Base-by-base conservation (phyloP, 495 filamentous ascomycete genomes). In the Lasiosphaeria hispida region DNA sequence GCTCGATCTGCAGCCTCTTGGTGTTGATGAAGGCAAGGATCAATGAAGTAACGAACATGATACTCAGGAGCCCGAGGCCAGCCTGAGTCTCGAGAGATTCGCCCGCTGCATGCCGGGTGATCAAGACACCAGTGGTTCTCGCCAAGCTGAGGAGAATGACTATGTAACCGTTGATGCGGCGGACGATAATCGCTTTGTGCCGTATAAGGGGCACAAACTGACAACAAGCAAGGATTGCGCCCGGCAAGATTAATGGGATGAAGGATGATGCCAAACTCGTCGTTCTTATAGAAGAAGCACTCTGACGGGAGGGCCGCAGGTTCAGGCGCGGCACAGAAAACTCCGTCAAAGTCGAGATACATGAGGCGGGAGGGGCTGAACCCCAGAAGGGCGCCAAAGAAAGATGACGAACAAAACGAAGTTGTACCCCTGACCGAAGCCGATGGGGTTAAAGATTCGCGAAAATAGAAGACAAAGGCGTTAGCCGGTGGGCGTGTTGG, bases 141-240 rank as follows among this genome's bases (percentile, higher is more conserved):
- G 78, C 17, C 7, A 78, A 30, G 17, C 77, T 55, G 1, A 85
- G 71, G 1, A 76, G 15, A 19, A 81, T 61, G 55, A 82, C 63
- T 19, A 75, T 33, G 55, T 84, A 83, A 13, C 82, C 82, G 54
- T 79, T 79, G 45, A 83, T 72, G 17, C 80, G 73, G 56, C 84
- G 81, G 48, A 82, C 63, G 5, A 77, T 48, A 7, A 80, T 57
- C 33, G 58, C 55, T 53, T 71, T 74, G 62, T 77, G 69, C 10
- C 82, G 74, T 43, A 85, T 78, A 9, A 72, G 54, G 7, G 83
- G 82, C 8, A 78, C 55, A 58, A 85, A 85, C 65, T 84, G 80
- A 40, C 74, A 66, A 23, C 77, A 66, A 23, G 68, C 69, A 30
- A 85, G 72, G 9, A 85, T 41, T 0, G 68, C 67, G 13, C 73